Evolutionary conservation across 1,139 yeast genomes (phyloP).

Genomic region (Blastobotrys malaysiensis): DNA sequence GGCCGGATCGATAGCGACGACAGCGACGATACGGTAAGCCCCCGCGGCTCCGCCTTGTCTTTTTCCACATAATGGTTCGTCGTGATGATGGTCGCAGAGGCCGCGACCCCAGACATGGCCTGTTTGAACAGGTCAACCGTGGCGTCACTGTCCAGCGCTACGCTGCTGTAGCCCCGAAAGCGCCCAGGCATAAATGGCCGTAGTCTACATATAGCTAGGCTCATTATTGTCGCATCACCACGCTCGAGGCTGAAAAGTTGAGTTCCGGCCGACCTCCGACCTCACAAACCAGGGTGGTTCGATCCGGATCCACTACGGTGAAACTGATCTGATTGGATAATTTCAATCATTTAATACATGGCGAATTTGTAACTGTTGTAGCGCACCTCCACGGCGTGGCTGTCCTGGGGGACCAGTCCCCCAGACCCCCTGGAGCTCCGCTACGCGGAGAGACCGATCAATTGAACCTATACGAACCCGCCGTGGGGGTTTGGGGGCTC

Average conservation of each 20-base stretch:
- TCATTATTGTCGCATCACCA: neutral
- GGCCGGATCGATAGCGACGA: conserved; percentile 74
- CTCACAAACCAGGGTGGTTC: too few relatives aligned
- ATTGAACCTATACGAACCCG: too few relatives aligned
- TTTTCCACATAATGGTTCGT: conserved; percentile 16
- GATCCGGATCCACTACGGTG: too few relatives aligned
- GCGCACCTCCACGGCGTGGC: too few relatives aligned
- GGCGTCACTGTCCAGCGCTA: neutral
- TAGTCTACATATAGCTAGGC: neutral
- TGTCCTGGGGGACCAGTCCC: too few relatives aligned
- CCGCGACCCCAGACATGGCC: conserved; percentile 25
- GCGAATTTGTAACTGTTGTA: too few relatives aligned
- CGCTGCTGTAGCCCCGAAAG: neutral
- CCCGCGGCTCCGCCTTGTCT: conserved; percentile 33
- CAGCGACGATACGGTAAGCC: conserved; percentile 78
- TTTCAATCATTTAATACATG: too few relatives aligned
- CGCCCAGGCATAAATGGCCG: neutral
- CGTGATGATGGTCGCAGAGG: conserved; percentile 26
- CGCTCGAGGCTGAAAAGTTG: neutral
- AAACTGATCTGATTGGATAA: too few relatives aligned
- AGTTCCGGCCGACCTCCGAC: neutral
- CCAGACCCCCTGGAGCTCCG: too few relatives aligned
- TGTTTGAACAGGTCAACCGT: conserved; percentile 10
- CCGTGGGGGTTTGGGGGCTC: too few relatives aligned
- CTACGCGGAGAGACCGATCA: too few relatives aligned